Evolutionary conservation across 495 filamentous ascomycete genomes (phyloP), one percentile per base, ranked within the genome.

Genomic region (Lentithecium fluviatile): DNA sequence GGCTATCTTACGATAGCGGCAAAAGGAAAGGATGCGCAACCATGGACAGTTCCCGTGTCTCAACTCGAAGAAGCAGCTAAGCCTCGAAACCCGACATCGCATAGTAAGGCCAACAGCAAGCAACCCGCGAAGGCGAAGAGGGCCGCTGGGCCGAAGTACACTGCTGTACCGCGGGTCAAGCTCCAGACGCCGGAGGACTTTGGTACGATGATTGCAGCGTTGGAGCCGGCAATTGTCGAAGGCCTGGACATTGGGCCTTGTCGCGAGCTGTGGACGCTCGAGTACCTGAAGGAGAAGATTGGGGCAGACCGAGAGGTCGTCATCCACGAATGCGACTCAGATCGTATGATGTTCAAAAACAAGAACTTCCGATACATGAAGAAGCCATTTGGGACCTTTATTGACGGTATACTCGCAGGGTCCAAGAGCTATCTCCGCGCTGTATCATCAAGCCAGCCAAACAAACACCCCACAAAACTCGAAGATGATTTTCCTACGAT

Each of bases 331-430:
- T 58, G 68, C 45, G n/a, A 34, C 2, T 38, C 58, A 15, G 42
- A 81, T 76, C 32, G 76, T 80, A 90, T 96, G 89, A 85, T 87
- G 60, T 95, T 96, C 67, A 84, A 84, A 52, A 70, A 74, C 20
- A 95, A 93, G 74, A 95, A 95, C 72, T 96, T 95, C 70, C 70
- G 73, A 20, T 96, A 95, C 67, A 74, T 78, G 20, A 89, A 82
- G 11, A 88, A 85, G 58, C 58, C 73, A 7, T 90, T 96, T 53
- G 80, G 78, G 0, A 79, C 83, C 0, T 91, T 96, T 68, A 74
- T 91, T 23, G 71, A 84, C 32, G 79, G 83, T 37, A 80, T 88
- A 26, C 65, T 75, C 52, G 58, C 64, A n/a, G 86, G 88, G 19
- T 83, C 80, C 46, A 83, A 77, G 58, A 75, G 91, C 19, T 96